phyloP scores from a whole-genome alignment of 2,329 filamentous ascomycete species.

The Akanthomyces lecanii region DNA sequence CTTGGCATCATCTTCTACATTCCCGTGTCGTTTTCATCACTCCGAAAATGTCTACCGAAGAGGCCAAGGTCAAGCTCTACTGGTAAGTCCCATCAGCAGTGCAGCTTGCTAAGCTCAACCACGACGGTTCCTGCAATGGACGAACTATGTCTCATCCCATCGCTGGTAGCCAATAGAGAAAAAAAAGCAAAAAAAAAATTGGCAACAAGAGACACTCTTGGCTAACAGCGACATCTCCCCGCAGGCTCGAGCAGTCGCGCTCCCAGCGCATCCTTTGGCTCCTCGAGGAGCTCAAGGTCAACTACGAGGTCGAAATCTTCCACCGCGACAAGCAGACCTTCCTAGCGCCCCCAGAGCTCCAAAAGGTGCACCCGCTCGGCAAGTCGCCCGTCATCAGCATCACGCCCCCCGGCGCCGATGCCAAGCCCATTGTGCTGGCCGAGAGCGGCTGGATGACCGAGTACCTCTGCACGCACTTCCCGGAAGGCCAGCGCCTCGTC shows the following conservation, averaged over 20 bases:
- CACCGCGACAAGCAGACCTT: constrained; percentile 59
- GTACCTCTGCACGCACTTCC: constrained; percentile 69
- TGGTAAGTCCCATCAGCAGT: constrained; percentile 42
- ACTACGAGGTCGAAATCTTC: constrained; percentile 77
- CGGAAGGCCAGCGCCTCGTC: constrained; percentile 42
- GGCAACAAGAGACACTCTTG: not conserved
- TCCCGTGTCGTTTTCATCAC: too few species aligned
- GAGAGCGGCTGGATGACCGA: constrained; percentile 80
- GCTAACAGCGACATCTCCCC: not conserved
- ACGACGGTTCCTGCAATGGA: too few species aligned
- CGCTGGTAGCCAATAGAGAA: too few species aligned
- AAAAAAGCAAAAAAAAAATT: not conserved
- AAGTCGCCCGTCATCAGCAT: constrained; percentile 79
- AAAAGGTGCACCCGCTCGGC: constrained; percentile 76
- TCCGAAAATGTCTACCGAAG: constrained; percentile 21
- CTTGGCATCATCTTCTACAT: not conserved
- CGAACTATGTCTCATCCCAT: not conserved
- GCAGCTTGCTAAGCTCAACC: not conserved
- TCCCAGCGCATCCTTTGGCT: constrained; percentile 83
- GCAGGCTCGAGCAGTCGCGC: constrained; percentile 80
- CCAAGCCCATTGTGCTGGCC: constrained; percentile 60
- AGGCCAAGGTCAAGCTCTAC: constrained; percentile 58
- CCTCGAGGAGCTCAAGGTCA: constrained; percentile 73
- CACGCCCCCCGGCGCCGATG: constrained; percentile 32
- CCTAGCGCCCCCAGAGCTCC: constrained; percentile 72